A percentile compares a stretch with the other conserved stretches of the same genome.
Evolutionary conservation across 257 asterid genomes (phyloP).

Genomic region (Gentiana straminea): DNA sequence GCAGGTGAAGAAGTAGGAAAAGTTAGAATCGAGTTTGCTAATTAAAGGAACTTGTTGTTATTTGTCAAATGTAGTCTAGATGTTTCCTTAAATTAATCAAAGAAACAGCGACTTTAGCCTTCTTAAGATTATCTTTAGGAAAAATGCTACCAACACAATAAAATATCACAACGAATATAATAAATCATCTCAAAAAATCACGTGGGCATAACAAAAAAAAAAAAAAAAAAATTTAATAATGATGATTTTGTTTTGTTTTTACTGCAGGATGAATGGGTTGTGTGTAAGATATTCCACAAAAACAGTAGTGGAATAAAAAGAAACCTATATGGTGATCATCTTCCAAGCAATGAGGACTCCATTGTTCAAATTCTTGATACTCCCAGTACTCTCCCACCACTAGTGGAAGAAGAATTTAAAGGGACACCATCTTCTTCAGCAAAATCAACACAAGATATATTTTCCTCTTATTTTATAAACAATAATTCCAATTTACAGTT

Average conservation of each 20-base stretch:
- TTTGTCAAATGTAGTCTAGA: too few species aligned
- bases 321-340: constrained; percentile 26
- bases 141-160: too few species aligned
- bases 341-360: constrained; percentile 35
- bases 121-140: too few species aligned
- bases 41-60: too few species aligned
- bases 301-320: constrained; percentile 22
- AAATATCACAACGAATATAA: too few species aligned
- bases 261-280: constrained; percentile 74
- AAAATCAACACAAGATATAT: constrained; percentile 17
- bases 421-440: constrained; percentile 13
- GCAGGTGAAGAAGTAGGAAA: too few species aligned
- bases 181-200: too few species aligned
- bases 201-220: too few species aligned
- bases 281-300: constrained; percentile 58
- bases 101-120: too few species aligned
- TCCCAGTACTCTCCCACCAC: constrained; percentile 33
- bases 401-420: constrained; percentile 19
- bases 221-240: too few species aligned
- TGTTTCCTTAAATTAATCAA: too few species aligned
- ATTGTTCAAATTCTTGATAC: constrained; percentile 42
- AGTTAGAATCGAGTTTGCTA: too few species aligned
- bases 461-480: constrained; percentile 16
- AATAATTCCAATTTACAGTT: neutral
- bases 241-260: neutral